Evolutionary conservation across 345 rosid genomes (phyloP).

Genomic region (Pugionium dolabratum): DNA sequence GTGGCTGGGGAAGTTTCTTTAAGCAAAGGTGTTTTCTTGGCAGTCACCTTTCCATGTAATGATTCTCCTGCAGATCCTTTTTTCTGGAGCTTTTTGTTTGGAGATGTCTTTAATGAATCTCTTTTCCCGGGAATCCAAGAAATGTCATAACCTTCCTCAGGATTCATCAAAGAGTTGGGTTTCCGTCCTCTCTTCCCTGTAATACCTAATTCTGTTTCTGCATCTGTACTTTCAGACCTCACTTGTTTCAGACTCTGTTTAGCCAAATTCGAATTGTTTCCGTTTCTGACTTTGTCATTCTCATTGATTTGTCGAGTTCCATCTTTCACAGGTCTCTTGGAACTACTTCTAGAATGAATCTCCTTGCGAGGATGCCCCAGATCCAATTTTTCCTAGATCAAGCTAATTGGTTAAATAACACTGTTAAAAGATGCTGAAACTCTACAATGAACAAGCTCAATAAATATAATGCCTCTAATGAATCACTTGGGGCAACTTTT

Average conservation of each 20-base stretch:
- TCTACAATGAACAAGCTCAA: slow-evolving; percentile 5
- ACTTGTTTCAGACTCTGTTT: no score
- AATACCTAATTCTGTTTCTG: slow-evolving; percentile 38
- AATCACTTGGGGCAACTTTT: no score
- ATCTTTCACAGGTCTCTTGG: slow-evolving; percentile 26
- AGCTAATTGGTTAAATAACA: slow-evolving; percentile 5
- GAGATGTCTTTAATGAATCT: slow-evolving; percentile 34
- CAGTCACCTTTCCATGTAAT: slow-evolving; percentile 35
- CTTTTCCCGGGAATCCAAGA: slow-evolving; percentile 46
- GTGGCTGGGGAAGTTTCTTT: slow-evolving; percentile 34
- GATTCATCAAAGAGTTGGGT: slow-evolving; percentile 72
- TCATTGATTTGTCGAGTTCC: slow-evolving; percentile 19
- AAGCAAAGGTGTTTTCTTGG: slow-evolving; percentile 32
- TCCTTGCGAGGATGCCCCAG: slow-evolving; percentile 17
- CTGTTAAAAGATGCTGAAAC: slow-evolving; percentile 16
- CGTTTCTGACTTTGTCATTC: slow-evolving; percentile 4
- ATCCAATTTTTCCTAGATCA: slow-evolving; percentile 29
- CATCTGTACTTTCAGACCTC: slow-evolving; percentile 43
- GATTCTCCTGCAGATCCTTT: slow-evolving; percentile 40
- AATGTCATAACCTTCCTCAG: slow-evolving; percentile 69
- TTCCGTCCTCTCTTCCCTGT: slow-evolving; percentile 61
- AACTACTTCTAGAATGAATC: background rate
- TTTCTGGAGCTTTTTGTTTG: slow-evolving; percentile 31
- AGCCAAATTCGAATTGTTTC: slow-evolving; percentile 16
- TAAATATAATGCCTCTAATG: background rate